These are phyloP conservation scores for Capsicum pubescens DNA, from an alignment of 257 asterid species.

Conservation along the genomic window DNA sequence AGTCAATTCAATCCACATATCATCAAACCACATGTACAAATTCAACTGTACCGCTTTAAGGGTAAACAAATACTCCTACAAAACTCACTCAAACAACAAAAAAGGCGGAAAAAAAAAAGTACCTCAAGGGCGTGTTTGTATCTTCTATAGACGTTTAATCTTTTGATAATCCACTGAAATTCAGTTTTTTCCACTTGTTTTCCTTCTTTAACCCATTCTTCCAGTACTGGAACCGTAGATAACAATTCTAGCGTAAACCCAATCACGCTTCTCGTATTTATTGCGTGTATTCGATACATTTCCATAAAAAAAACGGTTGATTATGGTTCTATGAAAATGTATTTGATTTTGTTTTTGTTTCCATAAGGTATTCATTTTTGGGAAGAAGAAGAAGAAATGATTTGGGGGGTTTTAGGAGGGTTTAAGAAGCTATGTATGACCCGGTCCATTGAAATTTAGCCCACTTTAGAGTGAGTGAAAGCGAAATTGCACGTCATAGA, in stretches of 20 bases:
- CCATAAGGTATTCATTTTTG: slow-evolving; percentile 23
- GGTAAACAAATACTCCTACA: too few species aligned
- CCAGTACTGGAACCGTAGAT: slow-evolving; percentile 58
- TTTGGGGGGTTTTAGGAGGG: background rate
- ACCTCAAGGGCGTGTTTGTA: slow-evolving; percentile 83
- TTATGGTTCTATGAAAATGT: background rate
- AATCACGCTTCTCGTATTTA: background rate
- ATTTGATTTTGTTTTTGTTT: slow-evolving; percentile 19
- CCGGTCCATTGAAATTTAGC: background rate
- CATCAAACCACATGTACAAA: too few species aligned
- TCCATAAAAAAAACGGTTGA: slow-evolving; percentile 25
- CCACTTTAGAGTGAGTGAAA: too few species aligned
- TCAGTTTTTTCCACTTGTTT: slow-evolving; percentile 34
- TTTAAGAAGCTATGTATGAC: background rate
- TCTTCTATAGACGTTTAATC: slow-evolving; percentile 47
- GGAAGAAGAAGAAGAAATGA: background rate
- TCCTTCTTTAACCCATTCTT: slow-evolving; percentile 65
- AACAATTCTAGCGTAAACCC: slow-evolving; percentile 43
- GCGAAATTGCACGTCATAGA: too few species aligned
- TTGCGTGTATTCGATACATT: background rate
- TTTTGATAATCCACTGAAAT: slow-evolving; percentile 41
- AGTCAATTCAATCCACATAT: too few species aligned
- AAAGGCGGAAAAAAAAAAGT: background rate
- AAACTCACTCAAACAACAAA: too few species aligned
- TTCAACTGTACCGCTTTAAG: too few species aligned